phyloP scores from a whole-genome alignment of 345 rosid genomes.

The Bruguiera sexangula region DNA sequence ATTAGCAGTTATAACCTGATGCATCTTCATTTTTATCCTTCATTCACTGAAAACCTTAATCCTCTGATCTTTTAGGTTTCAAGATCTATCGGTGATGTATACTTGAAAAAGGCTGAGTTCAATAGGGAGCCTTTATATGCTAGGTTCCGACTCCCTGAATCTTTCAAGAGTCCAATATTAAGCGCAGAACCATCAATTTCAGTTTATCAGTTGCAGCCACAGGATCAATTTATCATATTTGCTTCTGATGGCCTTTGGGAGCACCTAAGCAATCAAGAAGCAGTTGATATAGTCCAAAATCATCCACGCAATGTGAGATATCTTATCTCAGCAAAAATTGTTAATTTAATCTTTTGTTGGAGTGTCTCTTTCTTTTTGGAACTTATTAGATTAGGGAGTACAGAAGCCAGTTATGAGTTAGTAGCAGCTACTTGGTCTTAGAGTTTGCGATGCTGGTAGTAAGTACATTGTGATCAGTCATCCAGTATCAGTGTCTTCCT shows the following conservation, averaged over 20 bases:
- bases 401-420: neutral
- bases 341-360: neutral
- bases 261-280: conserved; percentile 77
- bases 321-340: neutral
- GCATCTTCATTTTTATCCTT: conserved; percentile 7
- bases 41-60: conserved; percentile 10
- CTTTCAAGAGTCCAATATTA: conserved; percentile 61
- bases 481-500: neutral
- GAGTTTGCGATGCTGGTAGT: neutral
- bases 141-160: conserved; percentile 65
- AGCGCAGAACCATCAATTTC: conserved; percentile 73
- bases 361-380: neutral
- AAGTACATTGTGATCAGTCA: neutral
- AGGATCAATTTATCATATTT: conserved; percentile 65
- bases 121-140: conserved; percentile 70
- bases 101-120: conserved; percentile 76
- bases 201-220: conserved; percentile 57
- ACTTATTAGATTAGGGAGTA: neutral
- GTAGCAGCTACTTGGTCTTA: neutral
- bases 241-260: conserved; percentile 93
- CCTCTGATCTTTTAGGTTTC: conserved; percentile 48
- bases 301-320: conserved; percentile 57
- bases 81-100: conserved; percentile 82
- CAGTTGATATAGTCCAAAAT: conserved; percentile 66
- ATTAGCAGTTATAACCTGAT: conserved; percentile 1